Evolutionary conservation across 352 stramenopile species (phyloP), one percentile per base, ranked within the genome.

Genomic region (Pythium angustatum): DNA sequence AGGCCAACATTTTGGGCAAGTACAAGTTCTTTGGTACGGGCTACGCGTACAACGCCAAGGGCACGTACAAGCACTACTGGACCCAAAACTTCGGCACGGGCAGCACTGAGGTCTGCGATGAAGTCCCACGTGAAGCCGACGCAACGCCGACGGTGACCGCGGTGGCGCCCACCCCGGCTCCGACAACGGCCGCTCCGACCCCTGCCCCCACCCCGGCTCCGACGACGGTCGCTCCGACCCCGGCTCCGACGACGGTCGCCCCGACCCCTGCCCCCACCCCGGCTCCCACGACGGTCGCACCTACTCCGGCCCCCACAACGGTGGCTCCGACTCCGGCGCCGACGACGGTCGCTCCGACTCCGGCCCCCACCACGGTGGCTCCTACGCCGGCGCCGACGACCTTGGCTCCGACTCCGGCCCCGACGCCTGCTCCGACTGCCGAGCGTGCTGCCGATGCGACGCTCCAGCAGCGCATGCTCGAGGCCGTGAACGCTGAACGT

Each of bases 401-500:
- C 7, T 5, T 19, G 8, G 34, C 22, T 34, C 51, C 34, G 5
- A 24, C 34, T 19, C 51, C 51, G 12, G 9, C 36, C 17, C 34
- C 34, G 0, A 40, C 14, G 47, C 1, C 45, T 53, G 51, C 33
- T 2, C 2, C 31, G 17, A 7, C 33, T 10, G 33, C 28, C 7
- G 30, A 44, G 26, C 49, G 49, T n/a, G 19, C 49, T 15, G 49
- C 31, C 9, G 58, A 58, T 31, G 71, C 30, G 15, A 60, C 51
- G 31, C 11, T 68, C 7, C 43, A 62, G 27, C 34, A 70, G 22
- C 47, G 68, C 10, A 89, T 89, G 80, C 69, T 89, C 44, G 57
- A 64, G 24, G 58, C 51, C 11, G 78, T 89, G 24, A 89, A 89
- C 51, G 57, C 57, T 24, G 83, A 89, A 66, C 78, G 80, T 19